Percentiles rank a stretch among this genome's conserved stretches.
These are phyloP conservation scores for Myxozyma neglecta DNA, from an alignment of 805 yeast species.

Conservation along the genomic window DNA sequence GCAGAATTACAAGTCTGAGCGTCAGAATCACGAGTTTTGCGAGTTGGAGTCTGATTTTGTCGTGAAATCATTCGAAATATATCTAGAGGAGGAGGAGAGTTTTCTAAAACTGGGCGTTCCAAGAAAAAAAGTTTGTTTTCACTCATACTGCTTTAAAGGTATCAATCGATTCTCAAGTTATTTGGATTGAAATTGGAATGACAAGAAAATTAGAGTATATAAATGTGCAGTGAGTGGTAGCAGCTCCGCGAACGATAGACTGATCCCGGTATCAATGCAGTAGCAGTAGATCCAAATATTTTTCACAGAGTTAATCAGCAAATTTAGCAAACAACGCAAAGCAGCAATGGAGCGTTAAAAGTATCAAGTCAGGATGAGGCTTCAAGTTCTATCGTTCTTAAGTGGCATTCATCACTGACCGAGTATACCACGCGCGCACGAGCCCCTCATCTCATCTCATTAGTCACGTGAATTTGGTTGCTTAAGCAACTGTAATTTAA, in stretches of 20 bases:
- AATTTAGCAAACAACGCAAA: neutral
- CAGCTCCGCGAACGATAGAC: neutral
- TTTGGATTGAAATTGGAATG: neutral
- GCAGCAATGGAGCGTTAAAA: neutral
- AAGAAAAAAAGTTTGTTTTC: neutral
- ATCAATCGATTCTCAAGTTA: neutral
- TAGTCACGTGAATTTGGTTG: slow-evolving; percentile 1
- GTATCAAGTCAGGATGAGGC: neutral
- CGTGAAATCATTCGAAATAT: slow-evolving; percentile 7
- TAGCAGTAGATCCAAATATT: neutral
- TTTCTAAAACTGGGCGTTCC: neutral
- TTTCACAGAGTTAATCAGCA: neutral
- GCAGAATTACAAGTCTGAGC: neutral
- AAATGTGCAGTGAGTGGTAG: neutral
- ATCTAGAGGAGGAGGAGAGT: neutral
- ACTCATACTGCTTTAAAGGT: neutral
- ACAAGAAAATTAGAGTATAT: neutral
- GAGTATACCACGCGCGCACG: neutral
- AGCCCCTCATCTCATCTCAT: slow-evolving; percentile 1
- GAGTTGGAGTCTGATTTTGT: neutral
- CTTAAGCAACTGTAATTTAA: slow-evolving; percentile 6
- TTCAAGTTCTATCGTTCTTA: neutral
- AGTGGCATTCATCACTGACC: neutral
- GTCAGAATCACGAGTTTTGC: neutral
- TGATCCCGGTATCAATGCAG: neutral